Evolutionary conservation across 495 filamentous ascomycete genomes (phyloP).

Genomic region (Cladorrhinum samala): DNA sequence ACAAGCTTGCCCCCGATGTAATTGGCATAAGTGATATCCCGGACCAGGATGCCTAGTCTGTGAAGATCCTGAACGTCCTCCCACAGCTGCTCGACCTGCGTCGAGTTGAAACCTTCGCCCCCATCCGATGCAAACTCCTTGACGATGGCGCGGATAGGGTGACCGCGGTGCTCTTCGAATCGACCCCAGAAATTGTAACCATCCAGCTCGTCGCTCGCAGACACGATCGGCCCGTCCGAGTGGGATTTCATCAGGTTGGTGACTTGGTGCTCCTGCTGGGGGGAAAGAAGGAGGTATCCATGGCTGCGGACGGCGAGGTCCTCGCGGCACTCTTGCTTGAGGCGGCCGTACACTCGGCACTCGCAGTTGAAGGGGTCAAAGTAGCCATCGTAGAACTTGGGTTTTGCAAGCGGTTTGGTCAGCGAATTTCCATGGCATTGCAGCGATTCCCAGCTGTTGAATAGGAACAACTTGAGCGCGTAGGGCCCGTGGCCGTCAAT

Average conservation of each 20-base stretch:
- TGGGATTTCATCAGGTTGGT: too few species aligned
- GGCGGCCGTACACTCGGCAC: constrained; percentile 16
- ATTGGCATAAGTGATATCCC: constrained; percentile 8
- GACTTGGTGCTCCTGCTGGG: too few species aligned
- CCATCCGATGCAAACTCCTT: constrained; percentile 4
- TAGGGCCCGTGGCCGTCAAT: too few species aligned
- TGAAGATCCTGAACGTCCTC: constrained; percentile 9
- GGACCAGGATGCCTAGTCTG: constrained; percentile 11
- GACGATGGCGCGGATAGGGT: constrained; percentile 13
- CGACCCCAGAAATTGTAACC: neutral
- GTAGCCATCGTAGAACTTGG: too few species aligned
- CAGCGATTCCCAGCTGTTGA: too few species aligned
- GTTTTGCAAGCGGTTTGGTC: too few species aligned
- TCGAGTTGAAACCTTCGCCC: neutral
- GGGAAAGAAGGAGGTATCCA: constrained; percentile 13
- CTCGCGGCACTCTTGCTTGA: constrained; percentile 5
- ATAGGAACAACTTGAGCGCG: too few species aligned
- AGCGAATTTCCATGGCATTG: too few species aligned
- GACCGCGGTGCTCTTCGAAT: neutral
- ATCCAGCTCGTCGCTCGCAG: too few species aligned
- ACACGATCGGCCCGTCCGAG: too few species aligned
- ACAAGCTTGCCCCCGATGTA: constrained; percentile 14
- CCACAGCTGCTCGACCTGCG: constrained; percentile 3
- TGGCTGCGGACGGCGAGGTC: constrained; percentile 10
- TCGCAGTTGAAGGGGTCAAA: too few species aligned